Evolutionary conservation across 495 filamentous ascomycete genomes (phyloP).

Genomic region (Evansstolkia leycettana): DNA sequence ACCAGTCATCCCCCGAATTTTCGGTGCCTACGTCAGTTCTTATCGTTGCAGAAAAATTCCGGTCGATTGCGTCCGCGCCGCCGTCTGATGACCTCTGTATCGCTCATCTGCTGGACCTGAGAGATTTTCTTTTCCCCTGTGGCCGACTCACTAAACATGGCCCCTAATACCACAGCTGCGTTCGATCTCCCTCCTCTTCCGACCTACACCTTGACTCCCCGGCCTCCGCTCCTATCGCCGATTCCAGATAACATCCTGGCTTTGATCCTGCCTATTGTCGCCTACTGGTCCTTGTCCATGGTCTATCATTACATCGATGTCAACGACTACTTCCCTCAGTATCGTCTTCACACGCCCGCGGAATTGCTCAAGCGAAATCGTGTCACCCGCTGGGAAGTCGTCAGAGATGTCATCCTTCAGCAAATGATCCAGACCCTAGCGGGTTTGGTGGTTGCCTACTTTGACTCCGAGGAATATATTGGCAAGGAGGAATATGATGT

Average conservation of each 20-base stretch:
- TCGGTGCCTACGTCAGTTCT: too few relatives aligned
- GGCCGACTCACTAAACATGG: constrained; percentile 14
- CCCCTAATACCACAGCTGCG: constrained; percentile 27
- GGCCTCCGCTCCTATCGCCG: constrained; percentile 57
- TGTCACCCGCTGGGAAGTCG: constrained; percentile 67
- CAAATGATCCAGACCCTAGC: constrained; percentile 74
- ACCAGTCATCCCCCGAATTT: too few relatives aligned
- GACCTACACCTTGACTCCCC: constrained; percentile 51
- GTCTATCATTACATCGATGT: constrained; percentile 78
- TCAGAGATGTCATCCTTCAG: constrained; percentile 77
- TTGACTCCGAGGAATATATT: constrained; percentile 49
- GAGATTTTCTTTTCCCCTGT: not conserved
- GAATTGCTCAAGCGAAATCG: constrained; percentile 80
- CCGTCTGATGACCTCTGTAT: not conserved
- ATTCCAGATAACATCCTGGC: constrained; percentile 72
- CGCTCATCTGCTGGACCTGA: not conserved
- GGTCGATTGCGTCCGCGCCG: too few relatives aligned
- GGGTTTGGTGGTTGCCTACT: constrained; percentile 44
- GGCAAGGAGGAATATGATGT: constrained; percentile 77
- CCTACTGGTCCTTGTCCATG: constrained; percentile 81
- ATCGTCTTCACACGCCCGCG: constrained; percentile 84
- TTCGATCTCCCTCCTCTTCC: constrained; percentile 65
- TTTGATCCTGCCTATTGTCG: constrained; percentile 62
- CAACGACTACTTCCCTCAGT: constrained; percentile 70
- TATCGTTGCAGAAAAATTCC: too few relatives aligned